phyloP scores from a whole-genome alignment of 306 rosid species.

The Lablab purpureus region DNA sequence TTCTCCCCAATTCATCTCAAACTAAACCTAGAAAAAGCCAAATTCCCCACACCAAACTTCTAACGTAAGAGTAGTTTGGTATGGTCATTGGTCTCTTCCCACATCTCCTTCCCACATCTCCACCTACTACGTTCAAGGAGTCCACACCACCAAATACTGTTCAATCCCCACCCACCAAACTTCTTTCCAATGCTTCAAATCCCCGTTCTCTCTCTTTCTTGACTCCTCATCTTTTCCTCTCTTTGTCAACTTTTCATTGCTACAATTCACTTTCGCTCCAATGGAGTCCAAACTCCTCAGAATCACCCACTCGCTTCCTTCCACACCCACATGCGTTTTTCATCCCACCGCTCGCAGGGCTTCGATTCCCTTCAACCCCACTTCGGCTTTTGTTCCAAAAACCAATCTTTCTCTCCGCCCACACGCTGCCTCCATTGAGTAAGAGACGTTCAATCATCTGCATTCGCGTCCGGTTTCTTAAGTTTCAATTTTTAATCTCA shows the following conservation, averaged over 20 bases:
- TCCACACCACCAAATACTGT: background rate
- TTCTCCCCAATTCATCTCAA: too few relatives aligned
- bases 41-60: too few relatives aligned
- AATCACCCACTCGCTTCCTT: slow-evolving; percentile 37
- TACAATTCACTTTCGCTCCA: slow-evolving; percentile 10
- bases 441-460: background rate
- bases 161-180: slow-evolving; percentile 7
- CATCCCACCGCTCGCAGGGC: slow-evolving; percentile 18
- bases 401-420: slow-evolving; percentile 47
- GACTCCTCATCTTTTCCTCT: background rate
- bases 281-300: slow-evolving; percentile 75
- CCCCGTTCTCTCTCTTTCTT: background rate
- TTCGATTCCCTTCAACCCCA: slow-evolving; percentile 39
- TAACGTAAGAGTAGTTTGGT: background rate
- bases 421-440: slow-evolving; percentile 61
- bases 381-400: slow-evolving; percentile 37
- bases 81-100: background rate
- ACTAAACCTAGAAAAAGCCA: too few relatives aligned
- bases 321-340: slow-evolving; percentile 43
- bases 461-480: background rate
- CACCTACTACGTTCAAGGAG: slow-evolving; percentile 16
- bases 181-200: background rate
- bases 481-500: background rate
- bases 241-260: background rate
- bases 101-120: background rate